A percentile compares a stretch with the other conserved stretches of the same genome.
Conservation (phyloP, 352 stramenopile genomes). For the Blastocystis sp. region DNA sequence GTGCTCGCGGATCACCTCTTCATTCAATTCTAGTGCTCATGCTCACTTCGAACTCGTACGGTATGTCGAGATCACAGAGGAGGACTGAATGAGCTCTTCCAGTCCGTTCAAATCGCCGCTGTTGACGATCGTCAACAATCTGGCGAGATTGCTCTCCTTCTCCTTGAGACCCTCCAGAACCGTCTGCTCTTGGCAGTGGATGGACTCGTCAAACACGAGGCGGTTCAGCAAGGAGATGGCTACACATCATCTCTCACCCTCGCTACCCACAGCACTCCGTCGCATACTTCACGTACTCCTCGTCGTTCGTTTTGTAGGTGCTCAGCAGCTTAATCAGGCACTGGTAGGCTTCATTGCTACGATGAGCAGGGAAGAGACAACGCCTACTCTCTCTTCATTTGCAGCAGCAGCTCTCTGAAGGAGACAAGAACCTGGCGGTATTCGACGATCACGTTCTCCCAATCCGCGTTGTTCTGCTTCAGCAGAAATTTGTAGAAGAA, state of each 20-base stretch:
- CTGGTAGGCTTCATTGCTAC: slow-evolving; percentile 26
- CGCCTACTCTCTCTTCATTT: slow-evolving; percentile 17
- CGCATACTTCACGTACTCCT: slow-evolving; percentile 46
- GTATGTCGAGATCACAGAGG: not conserved
- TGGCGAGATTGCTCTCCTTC: not conserved
- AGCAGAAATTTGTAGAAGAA: slow-evolving; percentile 62
- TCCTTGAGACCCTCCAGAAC: slow-evolving; percentile 31
- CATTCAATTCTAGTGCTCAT: slow-evolving; percentile 5
- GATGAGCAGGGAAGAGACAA: not conserved
- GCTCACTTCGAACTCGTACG: not conserved
- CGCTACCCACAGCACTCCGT: not conserved
- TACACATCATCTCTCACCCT: not conserved
- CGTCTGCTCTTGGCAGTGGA: not conserved
- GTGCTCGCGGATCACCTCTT: not conserved
- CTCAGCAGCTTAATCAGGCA: slow-evolving; percentile 65
- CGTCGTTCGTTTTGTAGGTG: slow-evolving; percentile 8
- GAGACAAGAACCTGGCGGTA: slow-evolving; percentile 35
- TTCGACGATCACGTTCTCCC: slow-evolving; percentile 33
- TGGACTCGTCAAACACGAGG: slow-evolving; percentile 8
- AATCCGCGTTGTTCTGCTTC: slow-evolving; percentile 52
- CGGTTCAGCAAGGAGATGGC: slow-evolving; percentile 11
- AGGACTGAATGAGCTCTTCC: not conserved
- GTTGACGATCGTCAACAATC: slow-evolving; percentile 52
- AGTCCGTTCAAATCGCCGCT: slow-evolving; percentile 15
- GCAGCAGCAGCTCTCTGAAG: not conserved